phyloP scores from a whole-genome alignment of 345 rosid species.

The Noccaea caerulescens region DNA sequence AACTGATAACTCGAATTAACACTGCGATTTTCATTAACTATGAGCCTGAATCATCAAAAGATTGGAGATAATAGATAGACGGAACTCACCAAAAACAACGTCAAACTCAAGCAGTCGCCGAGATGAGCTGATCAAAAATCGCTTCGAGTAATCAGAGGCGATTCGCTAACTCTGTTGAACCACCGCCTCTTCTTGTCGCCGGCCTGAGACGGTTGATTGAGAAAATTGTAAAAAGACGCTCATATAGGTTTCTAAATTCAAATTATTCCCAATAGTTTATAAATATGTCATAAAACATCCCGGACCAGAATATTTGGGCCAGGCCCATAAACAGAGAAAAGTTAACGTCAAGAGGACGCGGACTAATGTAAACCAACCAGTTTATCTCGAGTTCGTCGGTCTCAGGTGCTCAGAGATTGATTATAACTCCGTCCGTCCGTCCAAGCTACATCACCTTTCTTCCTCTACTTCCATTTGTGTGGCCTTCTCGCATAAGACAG shows the following conservation, averaged over 20 bases:
- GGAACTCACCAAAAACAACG: conserved; percentile 28
- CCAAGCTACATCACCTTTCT: background rate
- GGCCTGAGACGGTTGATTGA: conserved; percentile 23
- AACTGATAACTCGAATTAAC: background rate
- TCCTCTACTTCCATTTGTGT: conserved; percentile 27
- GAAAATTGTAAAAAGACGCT: background rate
- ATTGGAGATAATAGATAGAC: background rate
- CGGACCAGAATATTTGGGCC: background rate
- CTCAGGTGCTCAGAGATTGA: conserved; percentile 32
- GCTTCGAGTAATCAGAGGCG: background rate
- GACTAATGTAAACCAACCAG: conserved; percentile 34
- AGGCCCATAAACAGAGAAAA: conserved; percentile 10
- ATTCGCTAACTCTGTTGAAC: conserved; percentile 1
- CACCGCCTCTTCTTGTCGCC: conserved; percentile 35
- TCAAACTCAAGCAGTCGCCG: background rate
- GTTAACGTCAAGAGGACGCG: conserved; percentile 29
- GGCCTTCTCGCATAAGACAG: conserved; percentile 2
- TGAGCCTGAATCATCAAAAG: background rate
- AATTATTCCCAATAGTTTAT: conserved; percentile 13
- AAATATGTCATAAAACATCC: background rate
- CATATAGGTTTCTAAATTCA: background rate
- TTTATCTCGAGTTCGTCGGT: conserved; percentile 38
- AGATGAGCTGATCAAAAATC: background rate
- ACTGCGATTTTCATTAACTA: background rate
- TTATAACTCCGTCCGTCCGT: conserved; percentile 20